Evolutionary conservation across 306 rosid species (phyloP).

Genomic region (Malus orientalis): DNA sequence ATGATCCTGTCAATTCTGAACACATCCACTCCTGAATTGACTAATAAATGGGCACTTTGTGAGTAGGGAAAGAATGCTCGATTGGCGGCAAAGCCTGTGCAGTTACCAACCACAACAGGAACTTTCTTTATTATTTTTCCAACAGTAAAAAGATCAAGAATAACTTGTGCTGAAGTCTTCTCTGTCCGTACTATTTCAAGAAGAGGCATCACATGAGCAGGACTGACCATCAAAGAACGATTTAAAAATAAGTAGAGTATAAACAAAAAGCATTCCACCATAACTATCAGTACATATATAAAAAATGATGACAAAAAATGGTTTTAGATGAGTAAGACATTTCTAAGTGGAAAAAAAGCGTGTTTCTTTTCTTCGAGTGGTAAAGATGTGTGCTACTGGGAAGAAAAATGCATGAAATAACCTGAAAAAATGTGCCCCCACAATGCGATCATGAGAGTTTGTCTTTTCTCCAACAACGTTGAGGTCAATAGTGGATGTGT

Average conservation of each 20-base stretch:
- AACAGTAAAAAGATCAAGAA: constrained; percentile 75
- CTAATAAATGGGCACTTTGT: constrained; percentile 47
- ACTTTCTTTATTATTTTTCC: constrained; percentile 85
- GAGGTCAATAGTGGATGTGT: constrained; percentile 90
- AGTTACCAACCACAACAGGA: constrained; percentile 94
- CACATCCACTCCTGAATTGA: constrained; percentile 69
- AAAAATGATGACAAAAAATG: background rate
- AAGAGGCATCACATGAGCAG: constrained; percentile 98
- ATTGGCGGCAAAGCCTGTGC: constrained; percentile 95
- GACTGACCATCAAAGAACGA: constrained; percentile 52
- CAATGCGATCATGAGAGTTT: constrained; percentile 63
- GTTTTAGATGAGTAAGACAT: background rate
- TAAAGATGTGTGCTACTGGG: background rate
- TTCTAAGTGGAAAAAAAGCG: background rate
- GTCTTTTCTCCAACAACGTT: constrained; percentile 64
- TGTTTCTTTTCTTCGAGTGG: background rate
- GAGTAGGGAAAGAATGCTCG: constrained; percentile 82
- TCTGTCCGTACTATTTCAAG: constrained; percentile 88
- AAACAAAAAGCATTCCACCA: background rate
- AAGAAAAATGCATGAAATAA: constrained; percentile 25
- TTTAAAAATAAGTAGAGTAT: constrained; percentile 11
- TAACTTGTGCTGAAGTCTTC: constrained; percentile 80
- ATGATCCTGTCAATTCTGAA: constrained; percentile 76
- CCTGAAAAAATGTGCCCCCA: constrained; percentile 99
- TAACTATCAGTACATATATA: background rate